Evolutionary conservation across 768 basidiomycete species (phyloP), one percentile per base, ranked within the genome.

Genomic region (Paxillus involutus): DNA sequence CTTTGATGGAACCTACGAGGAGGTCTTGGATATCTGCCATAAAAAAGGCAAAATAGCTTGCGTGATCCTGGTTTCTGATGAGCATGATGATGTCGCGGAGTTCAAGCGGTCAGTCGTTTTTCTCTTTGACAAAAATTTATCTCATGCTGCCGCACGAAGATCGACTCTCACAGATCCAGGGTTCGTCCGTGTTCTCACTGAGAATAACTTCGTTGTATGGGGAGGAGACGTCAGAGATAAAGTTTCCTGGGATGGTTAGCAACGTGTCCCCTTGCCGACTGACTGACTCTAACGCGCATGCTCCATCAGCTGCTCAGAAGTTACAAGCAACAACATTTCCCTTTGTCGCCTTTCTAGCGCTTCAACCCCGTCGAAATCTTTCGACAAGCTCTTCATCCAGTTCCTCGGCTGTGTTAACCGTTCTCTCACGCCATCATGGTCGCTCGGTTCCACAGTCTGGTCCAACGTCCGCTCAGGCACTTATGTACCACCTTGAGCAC

Each of bases 261-360:
- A 16, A 48, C 29, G 16, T 30, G 0, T 1, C 12, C 1, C 30
- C 24, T n/a, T 46, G 10, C 14, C 33, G 7, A 44, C 44, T 19
- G 1, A 33, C 29, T 40, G 16, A 35, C 35, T 26, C 37, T 56
- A 3, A 67, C 41, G 29, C n/a, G 16, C 9, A 47, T 43, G 19
- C 16, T 45, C 10, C 32, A 41, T 39, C 57, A 77, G 89, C 74
- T 29, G 75, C 84, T 12, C 82, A 88, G 63, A 91, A 89, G 66
- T 75, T 98, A 1, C 85, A 91, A 64, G 87, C 88, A 3, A 94
- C 94, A 1, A 93, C 94, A 0, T 97, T 89, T 63, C 97, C 96
- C 0, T 95, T 95, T 57, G 78, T 99, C 45, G 91, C 91, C 1
- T 99, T 98, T 70, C 69, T 97, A 45, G 87, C 94, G 1, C 82